Base-by-base conservation (phyloP, 352 stramenopile species). In the Globisporangium paddicum region DNA sequence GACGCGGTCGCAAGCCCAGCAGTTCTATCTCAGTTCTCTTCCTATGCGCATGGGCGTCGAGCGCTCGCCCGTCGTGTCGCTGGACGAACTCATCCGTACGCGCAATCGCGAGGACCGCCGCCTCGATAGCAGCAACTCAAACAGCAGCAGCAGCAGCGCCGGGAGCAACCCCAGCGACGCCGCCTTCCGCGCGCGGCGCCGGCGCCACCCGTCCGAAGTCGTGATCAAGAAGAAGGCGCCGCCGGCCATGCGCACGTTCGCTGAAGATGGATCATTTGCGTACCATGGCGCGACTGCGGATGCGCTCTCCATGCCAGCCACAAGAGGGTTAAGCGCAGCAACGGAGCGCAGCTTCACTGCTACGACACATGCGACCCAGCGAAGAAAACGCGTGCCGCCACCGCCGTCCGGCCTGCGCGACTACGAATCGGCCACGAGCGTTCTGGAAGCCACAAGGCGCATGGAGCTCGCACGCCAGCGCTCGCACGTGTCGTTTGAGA, bases 381-480 rank as follows among this genome's bases (percentile, higher is more conserved):
- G 58, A 32, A n/a, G 63, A 16, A 58, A 50, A 21, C 52, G 54
- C 42, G 23, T 46, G 40, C 58, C 62, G 6, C 26, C 38, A 37
- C 40, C 54, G 49, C 13, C 28, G 21, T 60, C 61, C 14, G 44
- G 49, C 8, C 49, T 72, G 55, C 70, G 72, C 47, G 67, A 74
- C 63, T 81, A 80, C 44, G 73, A 85, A 25, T 77, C 76, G 47
- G 58, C 72, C 25, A 68, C 63, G 26, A 84, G 64, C 46, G 66
- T 72, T 6, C 58, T 87, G 3, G 71, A 73, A 46, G 64, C 75
- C 4, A 54, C 74, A 19, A 69, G 63, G 3, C 76, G 79, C 23
- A 69, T 66, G 28, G 76, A 82, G 47, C 68, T 86, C 38, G 71
- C 72, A 23, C 74, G 79, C 10, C 74, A 80, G 53, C 73, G 73